Percentiles rank a stretch among this genome's conserved stretches.
Conservation (phyloP, 805 yeast species). For the Metschnikowia anglica region DNA sequence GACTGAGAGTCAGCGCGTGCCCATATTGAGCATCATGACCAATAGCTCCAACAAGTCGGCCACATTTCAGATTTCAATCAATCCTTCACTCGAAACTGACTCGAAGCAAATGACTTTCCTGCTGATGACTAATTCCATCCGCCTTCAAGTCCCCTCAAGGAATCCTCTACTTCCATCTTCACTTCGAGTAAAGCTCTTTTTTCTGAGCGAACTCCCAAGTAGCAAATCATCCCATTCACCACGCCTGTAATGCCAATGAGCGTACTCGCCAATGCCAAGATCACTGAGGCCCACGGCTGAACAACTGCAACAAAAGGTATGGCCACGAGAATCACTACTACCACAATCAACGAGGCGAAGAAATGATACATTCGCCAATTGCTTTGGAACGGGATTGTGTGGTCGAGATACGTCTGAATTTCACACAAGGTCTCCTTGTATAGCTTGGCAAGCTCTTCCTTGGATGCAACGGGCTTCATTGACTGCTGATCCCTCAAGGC, state of each 20-base stretch:
- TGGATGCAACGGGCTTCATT: constrained; percentile 1
- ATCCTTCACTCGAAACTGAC: no score
- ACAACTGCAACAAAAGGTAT: constrained; percentile 59
- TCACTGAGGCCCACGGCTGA: constrained; percentile 63
- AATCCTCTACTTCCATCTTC: constrained; percentile 56
- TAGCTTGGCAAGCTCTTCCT: constrained; percentile 29
- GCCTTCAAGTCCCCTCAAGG: constrained; percentile 8
- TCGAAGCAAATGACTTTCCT: background rate
- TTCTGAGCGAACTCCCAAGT: constrained; percentile 79
- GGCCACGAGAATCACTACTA: constrained; percentile 50
- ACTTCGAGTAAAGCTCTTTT: constrained; percentile 75
- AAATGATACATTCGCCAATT: constrained; percentile 68
- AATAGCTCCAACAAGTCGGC: no score
- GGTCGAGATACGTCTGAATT: constrained; percentile 31
- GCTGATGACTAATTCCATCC: background rate
- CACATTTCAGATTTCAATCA: no score
- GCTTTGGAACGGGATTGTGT: constrained; percentile 57
- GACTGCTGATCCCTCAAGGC: constrained; percentile 15
- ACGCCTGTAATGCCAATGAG: constrained; percentile 64
- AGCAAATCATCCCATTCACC: constrained; percentile 74
- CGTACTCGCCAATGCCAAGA: constrained; percentile 57
- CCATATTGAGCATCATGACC: no score
- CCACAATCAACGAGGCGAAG: constrained; percentile 44
- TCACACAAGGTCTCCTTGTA: constrained; percentile 28
- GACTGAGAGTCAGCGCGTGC: no score